Conservation (phyloP, 768 basidiomycete genomes). For the Phanerodontia chrysosporium region DNA sequence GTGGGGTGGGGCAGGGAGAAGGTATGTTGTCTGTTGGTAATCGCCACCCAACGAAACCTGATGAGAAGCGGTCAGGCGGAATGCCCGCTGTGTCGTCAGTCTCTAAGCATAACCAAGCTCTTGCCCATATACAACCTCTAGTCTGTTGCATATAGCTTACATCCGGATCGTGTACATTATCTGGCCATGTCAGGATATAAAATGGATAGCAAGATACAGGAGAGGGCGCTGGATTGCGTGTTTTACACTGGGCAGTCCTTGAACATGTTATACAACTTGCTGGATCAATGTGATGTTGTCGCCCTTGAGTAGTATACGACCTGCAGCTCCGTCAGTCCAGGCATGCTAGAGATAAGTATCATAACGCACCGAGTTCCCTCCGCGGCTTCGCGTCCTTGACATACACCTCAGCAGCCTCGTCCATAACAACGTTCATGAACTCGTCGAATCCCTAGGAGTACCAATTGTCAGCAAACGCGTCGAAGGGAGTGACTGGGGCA, state of each 20-base stretch:
- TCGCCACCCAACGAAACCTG: too few species aligned
- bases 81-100: slow-evolving; percentile 84
- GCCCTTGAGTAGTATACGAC: slow-evolving; percentile 93
- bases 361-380: slow-evolving; percentile 69
- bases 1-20: slow-evolving; percentile 88
- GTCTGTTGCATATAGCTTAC: slow-evolving; percentile 11
- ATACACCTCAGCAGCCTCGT: slow-evolving; percentile 89
- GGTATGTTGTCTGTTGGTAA: too few species aligned
- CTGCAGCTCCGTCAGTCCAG: slow-evolving; percentile 35
- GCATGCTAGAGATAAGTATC: neutral
- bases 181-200: slow-evolving; percentile 14
- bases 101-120: slow-evolving; percentile 60
- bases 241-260: slow-evolving; percentile 15
- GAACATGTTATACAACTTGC: slow-evolving; percentile 39
- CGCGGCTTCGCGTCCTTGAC: slow-evolving; percentile 86
- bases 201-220: slow-evolving; percentile 19
- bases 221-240: slow-evolving; percentile 17
- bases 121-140: slow-evolving; percentile 84
- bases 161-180: neutral
- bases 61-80: slow-evolving; percentile 52
- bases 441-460: slow-evolving; percentile 88
- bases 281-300: slow-evolving; percentile 99
- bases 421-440: slow-evolving; percentile 97
- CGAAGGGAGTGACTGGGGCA: neutral
- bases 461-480: slow-evolving; percentile 20